These are phyloP conservation scores for Diaporthe vexans DNA, from an alignment of 2,329 filamentous ascomycete genomes.

Conservation along the genomic window DNA sequence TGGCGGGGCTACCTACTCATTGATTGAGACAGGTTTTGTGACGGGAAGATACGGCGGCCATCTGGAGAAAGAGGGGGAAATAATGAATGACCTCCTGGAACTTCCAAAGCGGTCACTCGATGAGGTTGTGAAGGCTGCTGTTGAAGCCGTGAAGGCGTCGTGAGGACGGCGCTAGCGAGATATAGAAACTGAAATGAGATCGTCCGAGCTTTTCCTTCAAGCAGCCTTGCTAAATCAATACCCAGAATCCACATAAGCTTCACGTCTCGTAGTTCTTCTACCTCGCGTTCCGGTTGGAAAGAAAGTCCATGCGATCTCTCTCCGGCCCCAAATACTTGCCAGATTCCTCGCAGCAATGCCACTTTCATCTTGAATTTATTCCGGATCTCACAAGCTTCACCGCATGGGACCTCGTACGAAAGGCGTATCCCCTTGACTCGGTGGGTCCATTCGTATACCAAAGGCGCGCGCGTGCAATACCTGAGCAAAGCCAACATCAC, in stretches of 20 bases:
- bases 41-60: conserved; percentile 51
- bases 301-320: neutral
- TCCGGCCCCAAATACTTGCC: neutral
- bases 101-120: conserved; percentile 47
- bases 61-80: conserved; percentile 51
- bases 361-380: neutral
- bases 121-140: conserved; percentile 43
- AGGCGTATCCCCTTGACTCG: too few relatives aligned
- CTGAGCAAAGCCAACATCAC: too few relatives aligned
- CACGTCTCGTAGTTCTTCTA: neutral
- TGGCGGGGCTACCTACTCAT: conserved; percentile 44
- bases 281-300: neutral
- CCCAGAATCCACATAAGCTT: too few relatives aligned
- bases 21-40: conserved; percentile 52
- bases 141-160: neutral
- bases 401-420: neutral
- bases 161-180: neutral
- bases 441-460: too few relatives aligned
- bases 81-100: conserved; percentile 51
- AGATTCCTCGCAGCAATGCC: neutral
- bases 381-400: neutral
- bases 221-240: too few relatives aligned
- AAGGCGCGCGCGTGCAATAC: too few relatives aligned
- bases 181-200: neutral
- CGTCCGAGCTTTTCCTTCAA: neutral